Conservation (phyloP, 176 grass and related monocot genomes). For the Hordeum marinum region DNA sequence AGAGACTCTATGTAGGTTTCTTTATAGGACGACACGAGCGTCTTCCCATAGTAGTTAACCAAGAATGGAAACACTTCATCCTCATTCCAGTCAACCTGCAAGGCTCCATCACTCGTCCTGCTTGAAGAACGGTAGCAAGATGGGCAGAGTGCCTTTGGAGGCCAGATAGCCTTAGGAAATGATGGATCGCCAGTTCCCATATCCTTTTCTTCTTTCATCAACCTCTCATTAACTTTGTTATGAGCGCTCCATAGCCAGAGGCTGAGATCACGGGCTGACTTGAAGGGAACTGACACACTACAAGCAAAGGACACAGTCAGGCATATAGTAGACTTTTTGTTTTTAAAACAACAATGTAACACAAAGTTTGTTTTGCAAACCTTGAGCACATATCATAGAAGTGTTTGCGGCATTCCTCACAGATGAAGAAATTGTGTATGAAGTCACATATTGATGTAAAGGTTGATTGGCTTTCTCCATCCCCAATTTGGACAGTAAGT, state of each 20-base stretch:
- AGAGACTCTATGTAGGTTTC: conserved; percentile 33
- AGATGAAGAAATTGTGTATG: conserved; percentile 93
- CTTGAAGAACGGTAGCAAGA: conserved; percentile 66
- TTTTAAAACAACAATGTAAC: background rate
- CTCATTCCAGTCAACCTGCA: conserved; percentile 72
- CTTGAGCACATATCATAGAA: conserved; percentile 91
- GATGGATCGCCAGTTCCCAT: conserved; percentile 64
- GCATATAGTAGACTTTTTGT: background rate
- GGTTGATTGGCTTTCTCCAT: conserved; percentile 78
- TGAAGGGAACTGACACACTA: conserved; percentile 80
- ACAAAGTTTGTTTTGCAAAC: conserved; percentile 26
- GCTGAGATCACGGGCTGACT: conserved; percentile 63
- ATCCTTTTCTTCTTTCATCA: conserved; percentile 87
- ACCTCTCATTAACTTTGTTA: conserved; percentile 96
- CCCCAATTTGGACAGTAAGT: conserved; percentile 66
- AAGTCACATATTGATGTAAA: conserved; percentile 93
- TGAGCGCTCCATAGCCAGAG: conserved; percentile 91
- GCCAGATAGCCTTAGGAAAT: conserved; percentile 88
- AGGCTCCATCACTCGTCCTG: conserved; percentile 16
- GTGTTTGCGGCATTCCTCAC: conserved; percentile 87
- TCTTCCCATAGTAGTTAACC: conserved; percentile 78
- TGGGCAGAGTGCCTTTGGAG: conserved; percentile 67
- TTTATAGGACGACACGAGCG: conserved; percentile 55
- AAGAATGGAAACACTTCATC: conserved; percentile 88
- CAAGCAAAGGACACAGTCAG: conserved; percentile 36